Conservation (phyloP, 768 basidiomycete species). For the Auricularia cornea region DNA sequence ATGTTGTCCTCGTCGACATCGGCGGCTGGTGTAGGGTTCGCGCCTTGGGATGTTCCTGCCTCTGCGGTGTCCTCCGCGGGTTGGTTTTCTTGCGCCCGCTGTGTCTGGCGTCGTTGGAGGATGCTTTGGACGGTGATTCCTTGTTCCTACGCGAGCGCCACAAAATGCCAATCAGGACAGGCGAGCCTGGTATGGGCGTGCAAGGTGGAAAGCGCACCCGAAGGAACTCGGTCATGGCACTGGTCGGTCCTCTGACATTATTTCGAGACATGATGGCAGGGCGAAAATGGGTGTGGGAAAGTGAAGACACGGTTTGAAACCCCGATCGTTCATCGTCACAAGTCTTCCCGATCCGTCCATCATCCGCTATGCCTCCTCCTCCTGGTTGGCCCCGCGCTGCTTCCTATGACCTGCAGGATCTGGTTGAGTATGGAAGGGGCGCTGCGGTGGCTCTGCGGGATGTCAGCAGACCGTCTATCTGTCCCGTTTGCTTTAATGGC, state of each 20-base stretch:
- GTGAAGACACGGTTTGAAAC: not conserved
- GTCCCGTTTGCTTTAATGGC: too few relatives aligned
- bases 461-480: too few relatives aligned
- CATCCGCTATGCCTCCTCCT: too few relatives aligned
- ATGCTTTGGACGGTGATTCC: slow-evolving; percentile 36
- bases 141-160: slow-evolving; percentile 35
- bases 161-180: not conserved
- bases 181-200: too few relatives aligned
- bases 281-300: not conserved
- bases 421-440: too few relatives aligned
- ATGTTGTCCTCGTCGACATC: slow-evolving; percentile 12
- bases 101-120: slow-evolving; percentile 3
- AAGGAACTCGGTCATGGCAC: slow-evolving; percentile 75
- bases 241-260: slow-evolving; percentile 73
- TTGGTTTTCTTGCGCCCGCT: not conserved
- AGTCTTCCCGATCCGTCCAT: too few relatives aligned
- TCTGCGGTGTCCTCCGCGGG: slow-evolving; percentile 7
- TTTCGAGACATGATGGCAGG: slow-evolving; percentile 11
- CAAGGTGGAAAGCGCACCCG: too few relatives aligned
- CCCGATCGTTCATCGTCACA: not conserved
- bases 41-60: slow-evolving; percentile 5
- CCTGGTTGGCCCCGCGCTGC: too few relatives aligned
- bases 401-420: too few relatives aligned
- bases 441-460: too few relatives aligned
- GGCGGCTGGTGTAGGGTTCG: not conserved